These are phyloP conservation scores for Salix caprea DNA, from an alignment of 345 rosid genomes.

Conservation along the genomic window DNA sequence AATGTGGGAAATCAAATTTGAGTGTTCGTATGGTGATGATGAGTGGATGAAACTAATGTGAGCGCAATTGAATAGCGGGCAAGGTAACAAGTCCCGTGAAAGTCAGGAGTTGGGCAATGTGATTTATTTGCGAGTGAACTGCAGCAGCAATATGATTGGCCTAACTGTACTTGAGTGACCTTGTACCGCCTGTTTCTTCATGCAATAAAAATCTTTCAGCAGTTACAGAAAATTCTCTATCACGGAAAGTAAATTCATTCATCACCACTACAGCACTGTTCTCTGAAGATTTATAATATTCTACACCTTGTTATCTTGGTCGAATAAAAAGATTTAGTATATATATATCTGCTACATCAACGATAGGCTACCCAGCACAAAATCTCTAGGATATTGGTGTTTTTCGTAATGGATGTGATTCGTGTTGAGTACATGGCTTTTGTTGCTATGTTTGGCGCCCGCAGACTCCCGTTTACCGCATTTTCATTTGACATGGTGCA, in stretches of 20 bases:
- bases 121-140: no score
- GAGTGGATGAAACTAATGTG: neutral
- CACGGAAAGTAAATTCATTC: neutral
- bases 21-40: neutral
- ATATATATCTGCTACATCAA: no score
- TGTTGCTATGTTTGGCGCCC: constrained; percentile 99
- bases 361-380: no score
- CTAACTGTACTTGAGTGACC: neutral
- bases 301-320: no score
- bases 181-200: neutral
- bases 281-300: no score
- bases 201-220: neutral
- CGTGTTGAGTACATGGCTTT: constrained; percentile 33
- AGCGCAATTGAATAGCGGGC: neutral
- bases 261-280: neutral
- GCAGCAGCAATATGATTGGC: neutral
- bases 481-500: constrained; percentile 81
- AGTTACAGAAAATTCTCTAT: no score
- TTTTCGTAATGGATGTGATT: no score
- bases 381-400: no score
- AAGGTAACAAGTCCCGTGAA: neutral
- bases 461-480: constrained; percentile 92
- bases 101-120: no score
- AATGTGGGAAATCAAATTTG: neutral
- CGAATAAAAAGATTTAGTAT: no score